These are phyloP conservation scores for Pseudogymnoascus sp. DNA, from an alignment of 2,329 filamentous ascomycete species.

Conservation along the genomic window DNA sequence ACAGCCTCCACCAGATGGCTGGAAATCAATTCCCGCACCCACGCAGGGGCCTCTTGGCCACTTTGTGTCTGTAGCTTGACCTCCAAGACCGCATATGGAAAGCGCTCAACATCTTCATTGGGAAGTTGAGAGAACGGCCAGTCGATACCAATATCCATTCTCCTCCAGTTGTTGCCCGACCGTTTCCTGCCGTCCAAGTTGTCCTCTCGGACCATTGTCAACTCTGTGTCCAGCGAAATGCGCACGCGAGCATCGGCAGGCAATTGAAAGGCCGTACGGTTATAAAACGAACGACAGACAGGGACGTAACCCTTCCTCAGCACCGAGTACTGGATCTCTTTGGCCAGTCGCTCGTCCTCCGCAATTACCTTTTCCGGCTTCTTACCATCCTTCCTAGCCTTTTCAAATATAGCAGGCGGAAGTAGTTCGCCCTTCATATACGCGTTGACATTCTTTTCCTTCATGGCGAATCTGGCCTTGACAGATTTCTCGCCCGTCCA, in stretches of 20 bases:
- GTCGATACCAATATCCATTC: constrained; percentile 96
- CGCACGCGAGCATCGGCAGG: constrained; percentile 92
- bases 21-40: constrained; percentile 87
- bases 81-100: constrained; percentile 92
- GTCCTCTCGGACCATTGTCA: constrained; percentile 92
- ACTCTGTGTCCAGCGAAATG: constrained; percentile 91
- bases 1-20: constrained; percentile 98
- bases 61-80: constrained; percentile 96
- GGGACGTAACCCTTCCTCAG: constrained; percentile 80
- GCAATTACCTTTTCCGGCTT: constrained; percentile 87
- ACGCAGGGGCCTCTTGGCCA: constrained; percentile 89
- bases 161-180: constrained; percentile 83
- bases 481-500: constrained; percentile 99
- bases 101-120: constrained; percentile 75
- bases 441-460: constrained; percentile 95
- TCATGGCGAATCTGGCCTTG: constrained; percentile 88
- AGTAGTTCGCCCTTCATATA: constrained; percentile 80
- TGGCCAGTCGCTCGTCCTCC: constrained; percentile 80
- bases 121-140: constrained; percentile 88
- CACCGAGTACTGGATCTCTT: constrained; percentile 88
- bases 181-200: constrained; percentile 75
- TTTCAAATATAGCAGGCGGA: constrained; percentile 86
- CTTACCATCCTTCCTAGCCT: constrained; percentile 90
- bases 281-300: constrained; percentile 93
- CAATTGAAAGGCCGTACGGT: constrained; percentile 94